Base-by-base conservation (phyloP, 306 rosid species). In the Canavalia gladiata region DNA sequence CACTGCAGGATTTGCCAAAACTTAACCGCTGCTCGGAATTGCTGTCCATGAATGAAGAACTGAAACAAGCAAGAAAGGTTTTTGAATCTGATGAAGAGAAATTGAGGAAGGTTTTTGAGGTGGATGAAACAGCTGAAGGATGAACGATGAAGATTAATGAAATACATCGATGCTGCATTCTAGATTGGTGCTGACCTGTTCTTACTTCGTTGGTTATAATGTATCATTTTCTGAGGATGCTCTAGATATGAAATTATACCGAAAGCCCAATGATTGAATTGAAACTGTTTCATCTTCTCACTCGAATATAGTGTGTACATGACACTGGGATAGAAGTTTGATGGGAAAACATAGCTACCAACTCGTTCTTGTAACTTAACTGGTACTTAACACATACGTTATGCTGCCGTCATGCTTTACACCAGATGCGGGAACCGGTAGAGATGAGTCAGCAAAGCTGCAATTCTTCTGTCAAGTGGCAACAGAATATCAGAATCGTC, bases 31-130 rank as follows among this genome's bases (percentile, higher is more conserved):
- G 91, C 68, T 83, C 90, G 7, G 98, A 95, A 85, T 77, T 92
- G 90, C 77, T 95, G 66, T 91, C 97, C 12, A 91, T 95, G 97
- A 90, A 92, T 72, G 97, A 95, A 82, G 97, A 92, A 77, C 91
- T 95, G 82, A 92, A 95, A 85, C 97, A 95, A 82, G 98, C 97
- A 58, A 91, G 93, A 74, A 95, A 90, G 82, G 97, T 95, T 78
- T 95, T 95, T 58, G 96, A 93, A 84, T 83, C 89, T 25, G 97
- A 93, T 43, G 97, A 93, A 85, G 96, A 93, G 82, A 90, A 95
- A 83, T 83, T 92, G 83, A 92, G 90, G 81, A 94, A 90, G 87
- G 95, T 84, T 55, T 90, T 83, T 74, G 98, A 92, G 82, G 87
- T 85, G 1, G 93, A 90, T 54, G 97, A 90, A 50, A 5, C 88